Base-by-base conservation (phyloP, 202 grass and related monocot genomes). In the Elaeis oleifera region DNA sequence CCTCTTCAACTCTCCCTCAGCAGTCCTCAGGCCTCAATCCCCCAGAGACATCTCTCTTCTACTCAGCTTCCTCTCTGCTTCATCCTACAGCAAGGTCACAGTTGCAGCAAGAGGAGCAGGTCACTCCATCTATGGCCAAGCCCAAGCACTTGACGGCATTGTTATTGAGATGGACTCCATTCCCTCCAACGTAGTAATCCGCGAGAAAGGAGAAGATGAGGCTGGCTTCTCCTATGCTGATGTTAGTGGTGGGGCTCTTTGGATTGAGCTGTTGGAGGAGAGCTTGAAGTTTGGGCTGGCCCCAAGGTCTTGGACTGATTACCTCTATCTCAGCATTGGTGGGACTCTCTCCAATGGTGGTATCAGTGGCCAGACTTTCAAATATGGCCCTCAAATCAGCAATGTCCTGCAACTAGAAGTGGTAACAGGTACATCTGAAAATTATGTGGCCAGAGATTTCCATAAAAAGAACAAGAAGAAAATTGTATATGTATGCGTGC, bases 331-430 rank as follows among this genome's bases (percentile, higher is more conserved):
- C 64, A 96, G 83, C 50, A 69, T 96, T 69, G 91, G 91, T 51
- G 91, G 87, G 51, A 96, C 91, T 49, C 81, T 96, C 50, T 96
- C 91, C 60, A 90, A 96, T 88, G 91, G 85, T 50, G 91, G 91
- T 25, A 88, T 96, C 66, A 96, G 91, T 83, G 91, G 91, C 51
- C 91, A 96, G 68, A 88, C 87, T 53, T 96, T 96, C 74, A 96
- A 96, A 80, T 74, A 90, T 80, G 91, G 91, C 13, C 87, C 91
- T 83, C 91, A 96, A 73, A 96, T 96, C 72, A 90, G 91, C 76
- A 96, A 96, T 65, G 84, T 90, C 69, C 87, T 88, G 68, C 84
- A 83, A 64, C 79, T 96, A 64, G 87, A 96, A 67, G 87, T 96
- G 54, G 79, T 96, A 60, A 90, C 81, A 85, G 91, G 91, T 96